Conservation (phyloP, 768 basidiomycete species). For the Boletus tomentosulus region DNA sequence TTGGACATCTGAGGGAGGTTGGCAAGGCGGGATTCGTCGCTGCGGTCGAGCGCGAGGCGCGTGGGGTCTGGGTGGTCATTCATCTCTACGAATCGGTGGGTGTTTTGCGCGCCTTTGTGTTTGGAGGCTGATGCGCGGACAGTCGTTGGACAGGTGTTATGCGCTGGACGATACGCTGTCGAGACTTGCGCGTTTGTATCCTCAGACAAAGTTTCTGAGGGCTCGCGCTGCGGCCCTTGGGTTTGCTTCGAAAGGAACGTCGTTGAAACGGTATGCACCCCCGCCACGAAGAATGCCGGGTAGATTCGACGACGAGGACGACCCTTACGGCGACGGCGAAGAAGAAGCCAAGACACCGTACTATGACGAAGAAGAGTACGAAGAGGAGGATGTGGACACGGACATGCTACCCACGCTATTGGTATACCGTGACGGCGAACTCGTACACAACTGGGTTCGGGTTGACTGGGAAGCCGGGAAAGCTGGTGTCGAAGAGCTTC, state of each 20-base stretch:
- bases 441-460: slow-evolving; percentile 86
- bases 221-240: slow-evolving; percentile 73
- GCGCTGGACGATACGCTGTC: slow-evolving; percentile 63
- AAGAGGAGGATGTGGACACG: slow-evolving; percentile 65
- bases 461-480: slow-evolving; percentile 81
- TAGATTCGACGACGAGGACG: slow-evolving; percentile 45
- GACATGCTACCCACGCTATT: slow-evolving; percentile 79
- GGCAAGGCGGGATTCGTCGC: slow-evolving; percentile 66
- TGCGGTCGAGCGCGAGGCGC: slow-evolving; percentile 71
- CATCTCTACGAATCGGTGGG: slow-evolving; percentile 77
- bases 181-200: slow-evolving; percentile 63
- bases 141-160: slow-evolving; percentile 78
- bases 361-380: slow-evolving; percentile 41
- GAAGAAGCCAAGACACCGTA: slow-evolving; percentile 27
- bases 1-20: slow-evolving; percentile 80
- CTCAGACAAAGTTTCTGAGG: slow-evolving; percentile 77
- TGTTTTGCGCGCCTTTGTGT: neutral
- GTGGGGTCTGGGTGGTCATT: slow-evolving; percentile 74
- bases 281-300: slow-evolving; percentile 20
- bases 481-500: slow-evolving; percentile 64
- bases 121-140: slow-evolving; percentile 1
- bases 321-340: slow-evolving; percentile 40
- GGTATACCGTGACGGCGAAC: slow-evolving; percentile 73
- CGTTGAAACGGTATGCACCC: slow-evolving; percentile 11
- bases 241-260: slow-evolving; percentile 46